Evolutionary conservation across 306 rosid genomes (phyloP), one percentile per base, ranked within the genome.

Genomic region (Cicer yamashitae): DNA sequence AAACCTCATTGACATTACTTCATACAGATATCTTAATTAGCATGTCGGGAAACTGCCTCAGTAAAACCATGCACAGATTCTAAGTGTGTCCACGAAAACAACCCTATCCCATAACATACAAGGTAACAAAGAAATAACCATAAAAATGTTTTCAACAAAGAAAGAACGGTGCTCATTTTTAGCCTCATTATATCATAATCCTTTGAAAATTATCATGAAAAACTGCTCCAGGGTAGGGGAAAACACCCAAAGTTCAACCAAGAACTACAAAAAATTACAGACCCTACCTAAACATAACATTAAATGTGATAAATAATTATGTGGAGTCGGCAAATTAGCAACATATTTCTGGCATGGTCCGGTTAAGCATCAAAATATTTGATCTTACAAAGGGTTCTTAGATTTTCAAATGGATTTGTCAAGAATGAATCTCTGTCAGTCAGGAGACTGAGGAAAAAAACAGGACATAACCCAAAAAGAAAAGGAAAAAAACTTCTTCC

Each of bases 381-480:
- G 74, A 45, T 15, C 53, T 9, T 47, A 25, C n/a, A 30, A 4
- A 41, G 30, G 56, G 25, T 7, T 72, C 52, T 61, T 47, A 46
- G 59, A 45, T 73, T 71, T 73, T 58, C 78, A 73, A 45, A 73
- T 59, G 59, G 8, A 34, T 43, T 59, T 15, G 60, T 11, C 17
- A 73, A 60, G 78, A 38, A 62, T 58, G 50, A 74, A 74, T 18
- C 40, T 74, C 70, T 47, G 41, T 3, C 11, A 10, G 45, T 34
- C 70, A 74, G 4, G 60, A 48, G 60, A 47, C 47, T 47, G 50
- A 11, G 9, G 48, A 34, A 18, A 74, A 74, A 46, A 74, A 61
- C 37, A 15, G 48, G 20, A 59, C 38, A 30, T 60, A 10, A 30
- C 52, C 52, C 14, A 46, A 5, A 46, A 61, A 61, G 48, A 18